Evolutionary conservation across 1,284 basidiomycete species (phyloP), one percentile per base, ranked within the genome.

Genomic region (Abortiporus biennis): DNA sequence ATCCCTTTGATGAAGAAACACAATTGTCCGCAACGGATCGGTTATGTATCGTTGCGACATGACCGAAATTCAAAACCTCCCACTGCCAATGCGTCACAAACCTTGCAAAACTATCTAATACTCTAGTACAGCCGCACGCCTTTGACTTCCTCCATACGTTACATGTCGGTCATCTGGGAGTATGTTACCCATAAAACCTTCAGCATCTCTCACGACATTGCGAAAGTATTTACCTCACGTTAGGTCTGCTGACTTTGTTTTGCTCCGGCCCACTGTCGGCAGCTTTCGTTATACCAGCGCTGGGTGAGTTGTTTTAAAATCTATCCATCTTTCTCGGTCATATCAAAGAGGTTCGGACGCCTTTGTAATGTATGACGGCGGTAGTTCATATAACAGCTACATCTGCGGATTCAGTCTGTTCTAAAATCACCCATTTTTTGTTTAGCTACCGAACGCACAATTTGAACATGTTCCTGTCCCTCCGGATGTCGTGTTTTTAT

Each of bases 161-260:
- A 29, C 9, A 29, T 29, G 9, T 29, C 27, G 27, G 27, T n/a
- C 27, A 9, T 29, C 8, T 29, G 27, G 27, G n/a, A 29, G n/a
- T 8, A 9, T n/a, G n/a, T 29, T 29, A n/a, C 27, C 27, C 27
- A 23, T 39, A 39, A 43, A 44, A 29, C 36, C 42, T 30, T 35
- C 34, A 25, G 12, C 41, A 17, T 34, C 27, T 29, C 27, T n/a
- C 27, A 29, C 27, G 27, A n/a, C 27, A 29, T 9, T n/a, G 8
- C 27, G 9, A 29, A 29, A 8, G n/a, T 29, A 8, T 29, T 29
- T 29, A 29, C 27, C 27, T 29, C 27, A 29, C 27, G 9, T 9
- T 8, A 29, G 27, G 27, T 29, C 27, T 29, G 27, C 27, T 29
- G 27, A 29, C 27, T 29, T n/a, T 29, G 9, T 8, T 29, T 29